A percentile compares a stretch with the other conserved stretches of the same genome.
Evolutionary conservation across 768 basidiomycete species (phyloP).

Genomic region (Pleurotus cornucopiae): DNA sequence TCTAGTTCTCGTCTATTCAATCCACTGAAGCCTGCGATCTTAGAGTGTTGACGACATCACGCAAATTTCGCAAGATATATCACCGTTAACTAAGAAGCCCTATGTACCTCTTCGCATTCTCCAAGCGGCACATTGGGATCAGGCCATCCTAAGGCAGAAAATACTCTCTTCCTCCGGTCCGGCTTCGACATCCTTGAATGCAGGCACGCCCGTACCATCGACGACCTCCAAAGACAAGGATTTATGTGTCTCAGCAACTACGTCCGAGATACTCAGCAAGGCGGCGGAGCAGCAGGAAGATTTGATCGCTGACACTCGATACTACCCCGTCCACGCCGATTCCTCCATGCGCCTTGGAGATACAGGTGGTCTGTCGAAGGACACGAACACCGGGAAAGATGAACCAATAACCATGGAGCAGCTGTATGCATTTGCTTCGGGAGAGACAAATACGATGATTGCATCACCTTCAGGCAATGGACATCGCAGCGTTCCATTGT

Average conservation of each 20-base stretch:
- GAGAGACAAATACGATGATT: conserved; percentile 1
- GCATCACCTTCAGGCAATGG: background rate
- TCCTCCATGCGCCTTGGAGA: conserved; percentile 77
- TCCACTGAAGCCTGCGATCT: conserved; percentile 6
- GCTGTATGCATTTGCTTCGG: conserved; percentile 43
- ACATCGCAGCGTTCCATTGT: conserved; percentile 9
- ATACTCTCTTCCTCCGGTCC: conserved; percentile 35
- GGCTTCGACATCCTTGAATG: background rate
- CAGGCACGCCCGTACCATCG: conserved; percentile 27
- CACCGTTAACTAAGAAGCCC: conserved; percentile 61
- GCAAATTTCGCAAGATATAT: conserved; percentile 67
- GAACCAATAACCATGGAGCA: conserved; percentile 60
- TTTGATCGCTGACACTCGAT: conserved; percentile 27
- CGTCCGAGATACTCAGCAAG: conserved; percentile 43
- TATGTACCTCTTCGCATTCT: conserved; percentile 67
- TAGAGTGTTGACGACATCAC: conserved; percentile 81
- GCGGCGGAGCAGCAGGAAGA: conserved; percentile 17
- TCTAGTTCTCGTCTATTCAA: background rate
- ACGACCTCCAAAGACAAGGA: conserved; percentile 51
- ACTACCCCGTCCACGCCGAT: conserved; percentile 65
- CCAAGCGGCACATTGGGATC: conserved; percentile 78
- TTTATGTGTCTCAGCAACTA: conserved; percentile 56
- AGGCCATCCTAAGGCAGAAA: conserved; percentile 60
- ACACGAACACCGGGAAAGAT: conserved; percentile 19
- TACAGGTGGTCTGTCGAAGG: conserved; percentile 44